Base-by-base conservation (phyloP, 1,284 basidiomycete species). In the Fistulina hepatica region DNA sequence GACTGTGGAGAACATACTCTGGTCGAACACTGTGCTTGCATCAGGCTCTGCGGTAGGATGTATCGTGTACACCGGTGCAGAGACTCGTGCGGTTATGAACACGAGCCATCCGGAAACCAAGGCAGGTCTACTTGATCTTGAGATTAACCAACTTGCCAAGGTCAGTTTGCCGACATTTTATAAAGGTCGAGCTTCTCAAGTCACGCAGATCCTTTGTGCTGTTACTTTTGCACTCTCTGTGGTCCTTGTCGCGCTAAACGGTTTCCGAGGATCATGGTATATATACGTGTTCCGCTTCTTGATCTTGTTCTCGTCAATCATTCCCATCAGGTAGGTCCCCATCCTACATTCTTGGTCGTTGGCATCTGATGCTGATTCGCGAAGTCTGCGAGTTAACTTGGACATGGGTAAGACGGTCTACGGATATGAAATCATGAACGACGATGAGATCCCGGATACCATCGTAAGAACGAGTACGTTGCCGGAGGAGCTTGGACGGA, bases 321-420 rank as follows among this genome's bases (percentile, higher is more conserved):
- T 99, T 52, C 95, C 95, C 19, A 98, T 99, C 64, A 93, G 89
- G 91, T 89, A 34, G 44, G 80, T 58, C 15, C 13, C 11, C 16
- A 25, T 12, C 25, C 22, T 25, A 13, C 8, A 37, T 17, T 15
- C 27, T 5, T 20, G 12, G 8, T 2, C 15, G 8, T 36, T 10
- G n/a, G 12, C 25, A 17, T 25, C 15, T 28, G 30, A 24, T 37
- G 27, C 11, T 31, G 2, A 3, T 9, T 9, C 37, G 6, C 42
- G n/a, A n/a, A 97, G 91, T 69, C 66, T 99, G 37, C 85, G 95
- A 19, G 94, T 99, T 44, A 99, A 99, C 52, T 71, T 98, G 35
- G 95, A 99, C 58, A 97, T 99, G 93, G 95, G 94, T 44, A 99
- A 99, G 65, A 97, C 93, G 0, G 88, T 97, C 28, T 98, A 98